A percentile compares a stretch with the other conserved stretches of the same genome.
These are phyloP conservation scores for Epithemia pelagica DNA, from an alignment of 108 stramenopile species.

Conservation along the genomic window DNA sequence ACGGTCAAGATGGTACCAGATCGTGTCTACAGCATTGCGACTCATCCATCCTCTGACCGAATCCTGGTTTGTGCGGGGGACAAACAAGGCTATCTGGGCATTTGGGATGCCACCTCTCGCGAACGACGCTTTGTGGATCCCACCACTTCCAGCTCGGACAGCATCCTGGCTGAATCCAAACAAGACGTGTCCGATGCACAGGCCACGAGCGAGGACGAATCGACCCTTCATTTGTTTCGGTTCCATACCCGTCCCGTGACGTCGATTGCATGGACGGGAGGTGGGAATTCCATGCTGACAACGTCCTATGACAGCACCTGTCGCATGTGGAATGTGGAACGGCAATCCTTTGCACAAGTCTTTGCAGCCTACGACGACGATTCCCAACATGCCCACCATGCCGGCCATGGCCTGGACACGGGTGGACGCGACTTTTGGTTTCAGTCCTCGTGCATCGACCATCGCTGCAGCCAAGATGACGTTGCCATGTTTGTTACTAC, in stretches of 20 bases:
- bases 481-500: conserved; percentile 74
- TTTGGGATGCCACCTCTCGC: conserved; percentile 46
- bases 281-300: conserved; percentile 42
- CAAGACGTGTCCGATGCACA: background rate
- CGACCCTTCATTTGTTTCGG: conserved; percentile 54
- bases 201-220: background rate
- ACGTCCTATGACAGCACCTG: conserved; percentile 74
- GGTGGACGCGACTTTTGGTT: conserved; percentile 55
- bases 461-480: conserved; percentile 21
- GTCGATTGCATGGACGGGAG: conserved; percentile 44
- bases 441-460: conserved; percentile 59
- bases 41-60: conserved; percentile 52
- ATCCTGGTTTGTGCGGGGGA: conserved; percentile 68
- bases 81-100: conserved; percentile 58
- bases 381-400: conserved; percentile 36
- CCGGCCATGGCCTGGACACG: conserved; percentile 54
- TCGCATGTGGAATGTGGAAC: conserved; percentile 53
- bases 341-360: conserved; percentile 47
- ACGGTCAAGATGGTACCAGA: conserved; percentile 61
- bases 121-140: background rate
- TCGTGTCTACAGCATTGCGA: conserved; percentile 57
- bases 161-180: background rate
- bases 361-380: conserved; percentile 78
- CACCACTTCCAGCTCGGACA: background rate
- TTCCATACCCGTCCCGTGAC: conserved; percentile 49